phyloP scores from a whole-genome alignment of 1,284 basidiomycete genomes.

The Irpex rosettiformis region DNA sequence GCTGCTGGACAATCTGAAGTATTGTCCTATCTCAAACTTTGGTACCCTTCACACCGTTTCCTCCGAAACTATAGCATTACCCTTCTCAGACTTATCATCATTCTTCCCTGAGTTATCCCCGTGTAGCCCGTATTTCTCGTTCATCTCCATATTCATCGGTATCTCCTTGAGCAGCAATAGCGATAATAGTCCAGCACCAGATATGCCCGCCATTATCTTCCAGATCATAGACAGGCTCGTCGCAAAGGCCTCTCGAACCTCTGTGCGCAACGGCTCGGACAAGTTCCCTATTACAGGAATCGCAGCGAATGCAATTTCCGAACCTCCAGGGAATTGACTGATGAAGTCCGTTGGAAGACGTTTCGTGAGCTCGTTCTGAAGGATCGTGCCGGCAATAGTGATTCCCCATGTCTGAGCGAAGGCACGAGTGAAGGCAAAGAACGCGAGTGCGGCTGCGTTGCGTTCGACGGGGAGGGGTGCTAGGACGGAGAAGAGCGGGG shows the following conservation, averaged over 20 bases:
- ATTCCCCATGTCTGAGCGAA: slow-evolving; percentile 26
- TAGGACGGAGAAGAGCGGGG: slow-evolving; percentile 31
- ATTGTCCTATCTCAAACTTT: no score
- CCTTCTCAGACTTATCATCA: background rate
- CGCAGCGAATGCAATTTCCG: slow-evolving; percentile 13
- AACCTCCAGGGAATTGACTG: slow-evolving; percentile 7
- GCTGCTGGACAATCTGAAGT: no score
- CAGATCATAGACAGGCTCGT: slow-evolving; percentile 4
- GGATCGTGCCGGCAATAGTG: slow-evolving; percentile 18
- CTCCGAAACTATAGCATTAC: background rate
- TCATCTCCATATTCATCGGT: slow-evolving; percentile 6
- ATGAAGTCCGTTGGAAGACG: slow-evolving; percentile 9
- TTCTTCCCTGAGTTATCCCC: background rate
- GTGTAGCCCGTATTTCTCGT: slow-evolving; percentile 4
- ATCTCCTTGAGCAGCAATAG: slow-evolving; percentile 9
- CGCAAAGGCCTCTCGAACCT: slow-evolving; percentile 13
- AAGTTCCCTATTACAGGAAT: slow-evolving; percentile 9
- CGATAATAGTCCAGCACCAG: slow-evolving; percentile 2
- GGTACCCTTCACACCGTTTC: background rate
- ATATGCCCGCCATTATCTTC: slow-evolving; percentile 8
- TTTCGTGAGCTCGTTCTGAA: slow-evolving; percentile 16
- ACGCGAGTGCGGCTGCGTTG: slow-evolving; percentile 29
- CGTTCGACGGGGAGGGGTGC: slow-evolving; percentile 29
- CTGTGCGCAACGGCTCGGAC: slow-evolving; percentile 7
- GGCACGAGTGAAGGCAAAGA: slow-evolving; percentile 29